Percentiles rank a stretch among this genome's conserved stretches.
phyloP scores from a whole-genome alignment of 108 stramenopile species.

The Cyclostephanos invisitatus region DNA sequence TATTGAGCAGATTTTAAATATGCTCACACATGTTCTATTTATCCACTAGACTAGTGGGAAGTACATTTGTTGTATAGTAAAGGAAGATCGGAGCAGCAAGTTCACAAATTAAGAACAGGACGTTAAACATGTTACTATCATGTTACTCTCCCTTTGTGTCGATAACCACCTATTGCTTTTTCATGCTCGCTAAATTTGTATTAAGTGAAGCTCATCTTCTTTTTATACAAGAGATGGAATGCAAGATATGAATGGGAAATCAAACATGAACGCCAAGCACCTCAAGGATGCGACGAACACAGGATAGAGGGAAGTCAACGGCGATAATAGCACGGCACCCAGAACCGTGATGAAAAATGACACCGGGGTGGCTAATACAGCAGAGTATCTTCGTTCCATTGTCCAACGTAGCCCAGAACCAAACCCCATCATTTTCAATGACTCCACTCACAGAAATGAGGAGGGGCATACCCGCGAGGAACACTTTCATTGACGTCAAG shows the following conservation, averaged over 20 bases:
- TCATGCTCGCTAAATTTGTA: no score
- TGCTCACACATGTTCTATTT: no score
- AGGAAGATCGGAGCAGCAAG: not conserved
- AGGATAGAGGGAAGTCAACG: not conserved
- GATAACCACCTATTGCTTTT: no score
- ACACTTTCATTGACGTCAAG: not conserved
- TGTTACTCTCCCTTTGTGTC: not conserved
- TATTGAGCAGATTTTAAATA: no score
- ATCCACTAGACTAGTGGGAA: no score
- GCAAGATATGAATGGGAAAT: no score
- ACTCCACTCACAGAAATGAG: not conserved
- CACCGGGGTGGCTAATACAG: not conserved
- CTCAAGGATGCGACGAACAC: not conserved
- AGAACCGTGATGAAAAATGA: not conserved
- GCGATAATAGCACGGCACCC: not conserved
- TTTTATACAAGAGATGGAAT: no score
- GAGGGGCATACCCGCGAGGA: not conserved
- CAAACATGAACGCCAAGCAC: conserved; percentile 3
- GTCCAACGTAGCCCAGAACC: not conserved
- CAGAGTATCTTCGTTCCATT: not conserved
- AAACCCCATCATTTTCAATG: not conserved
- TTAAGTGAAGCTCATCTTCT: no score
- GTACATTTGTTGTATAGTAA: no score
- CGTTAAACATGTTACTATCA: not conserved
- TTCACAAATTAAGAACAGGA: not conserved